A percentile compares a stretch with the other conserved stretches of the same genome.
phyloP scores from a whole-genome alignment of 306 rosid genomes.

The Clitoria ternatea region DNA sequence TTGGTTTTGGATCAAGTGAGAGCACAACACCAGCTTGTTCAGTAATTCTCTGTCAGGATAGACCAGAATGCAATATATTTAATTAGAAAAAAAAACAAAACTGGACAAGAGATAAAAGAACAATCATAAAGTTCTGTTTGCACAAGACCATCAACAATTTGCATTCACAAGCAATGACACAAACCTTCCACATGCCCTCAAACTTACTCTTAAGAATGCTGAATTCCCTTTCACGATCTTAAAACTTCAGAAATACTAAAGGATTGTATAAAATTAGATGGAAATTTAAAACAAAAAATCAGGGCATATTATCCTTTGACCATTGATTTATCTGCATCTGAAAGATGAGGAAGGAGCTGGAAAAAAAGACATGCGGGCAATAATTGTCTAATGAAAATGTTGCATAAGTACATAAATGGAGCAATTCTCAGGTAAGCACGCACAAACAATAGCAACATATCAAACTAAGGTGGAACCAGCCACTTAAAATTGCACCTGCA shows the following conservation, averaged over 20 bases:
- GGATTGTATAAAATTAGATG: not conserved
- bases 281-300: not conserved
- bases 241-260: not conserved
- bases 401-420: not conserved
- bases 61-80: slow-evolving; percentile 5
- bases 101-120: not conserved
- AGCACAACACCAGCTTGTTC: slow-evolving; percentile 99
- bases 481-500: not conserved
- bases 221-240: not conserved
- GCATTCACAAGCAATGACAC: not conserved
- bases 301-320: not conserved
- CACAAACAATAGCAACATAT: not conserved
- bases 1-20: slow-evolving; percentile 96
- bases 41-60: slow-evolving; percentile 79
- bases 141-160: slow-evolving; percentile 1
- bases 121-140: not conserved
- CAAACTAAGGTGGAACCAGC: not conserved
- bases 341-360: not conserved
- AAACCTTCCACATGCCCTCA: slow-evolving; percentile 2
- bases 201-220: not conserved
- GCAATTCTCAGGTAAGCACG: not conserved
- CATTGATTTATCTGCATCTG: not conserved
- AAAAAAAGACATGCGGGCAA: not conserved
- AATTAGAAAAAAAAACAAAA: slow-evolving; percentile 12
- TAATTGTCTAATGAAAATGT: not conserved